Evolutionary conservation across 2,329 filamentous ascomycete genomes (phyloP).

Genomic region (Botrytis sinoallii): DNA sequence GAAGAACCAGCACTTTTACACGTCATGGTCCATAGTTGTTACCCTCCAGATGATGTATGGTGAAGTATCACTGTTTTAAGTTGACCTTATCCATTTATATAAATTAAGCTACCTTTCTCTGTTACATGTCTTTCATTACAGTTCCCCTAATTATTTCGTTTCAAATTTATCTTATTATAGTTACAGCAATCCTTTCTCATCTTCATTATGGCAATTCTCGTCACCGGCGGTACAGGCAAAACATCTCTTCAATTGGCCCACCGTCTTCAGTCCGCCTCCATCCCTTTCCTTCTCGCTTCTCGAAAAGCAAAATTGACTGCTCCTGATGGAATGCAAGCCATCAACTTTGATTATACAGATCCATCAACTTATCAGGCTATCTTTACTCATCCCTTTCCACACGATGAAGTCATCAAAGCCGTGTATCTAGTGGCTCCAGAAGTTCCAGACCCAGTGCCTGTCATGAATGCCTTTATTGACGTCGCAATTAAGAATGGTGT

Average conservation of each 20-base stretch:
- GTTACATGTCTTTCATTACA: background rate
- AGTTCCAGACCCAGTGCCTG: background rate
- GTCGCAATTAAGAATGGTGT: background rate
- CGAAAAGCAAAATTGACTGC: background rate
- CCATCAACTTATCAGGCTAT: background rate
- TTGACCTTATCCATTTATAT: background rate
- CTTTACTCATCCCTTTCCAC: background rate
- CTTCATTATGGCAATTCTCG: slow-evolving; percentile 1
- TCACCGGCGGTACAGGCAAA: slow-evolving; percentile 3
- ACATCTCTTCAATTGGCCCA: slow-evolving; percentile 1
- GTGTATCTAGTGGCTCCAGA: slow-evolving; percentile 3
- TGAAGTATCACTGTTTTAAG: background rate
- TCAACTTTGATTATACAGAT: slow-evolving; percentile 3
- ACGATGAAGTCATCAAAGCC: background rate
- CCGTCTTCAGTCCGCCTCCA: background rate
- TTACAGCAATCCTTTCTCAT: background rate
- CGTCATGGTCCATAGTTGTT: background rate
- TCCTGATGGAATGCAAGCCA: background rate
- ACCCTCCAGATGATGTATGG: background rate
- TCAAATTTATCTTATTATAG: background rate
- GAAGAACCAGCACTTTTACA: background rate
- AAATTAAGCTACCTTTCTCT: background rate
- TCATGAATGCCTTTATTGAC: slow-evolving; percentile 9
- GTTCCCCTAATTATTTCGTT: background rate
- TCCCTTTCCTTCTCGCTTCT: slow-evolving; percentile 9